Evolutionary conservation across 495 filamentous ascomycete genomes (phyloP).

Genomic region (Aspergillus wentii): DNA sequence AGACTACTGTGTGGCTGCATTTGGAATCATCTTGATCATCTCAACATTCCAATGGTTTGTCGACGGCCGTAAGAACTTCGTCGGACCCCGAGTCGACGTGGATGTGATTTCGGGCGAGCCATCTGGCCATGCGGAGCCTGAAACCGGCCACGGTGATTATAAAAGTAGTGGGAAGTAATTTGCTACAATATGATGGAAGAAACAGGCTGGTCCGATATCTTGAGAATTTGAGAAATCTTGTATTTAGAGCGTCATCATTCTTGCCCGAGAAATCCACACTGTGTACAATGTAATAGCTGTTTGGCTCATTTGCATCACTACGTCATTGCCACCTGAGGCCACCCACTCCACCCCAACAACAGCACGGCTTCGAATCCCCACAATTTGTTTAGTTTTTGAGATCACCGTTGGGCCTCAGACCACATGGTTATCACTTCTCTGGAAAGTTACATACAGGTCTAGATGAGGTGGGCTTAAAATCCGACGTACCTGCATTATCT

Average conservation of each 20-base stretch:
- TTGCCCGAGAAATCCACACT: no score
- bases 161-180: no score
- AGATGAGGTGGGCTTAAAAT: neutral
- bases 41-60: slow-evolving; percentile 63
- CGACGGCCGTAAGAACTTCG: slow-evolving; percentile 70
- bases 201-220: no score
- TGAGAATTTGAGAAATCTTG: no score
- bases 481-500: neutral
- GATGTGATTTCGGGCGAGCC: slow-evolving; percentile 34
- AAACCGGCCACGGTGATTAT: no score
- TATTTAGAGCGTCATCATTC: no score
- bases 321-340: neutral
- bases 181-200: no score
- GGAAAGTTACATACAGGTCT: neutral
- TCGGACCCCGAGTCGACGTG: slow-evolving; percentile 52
- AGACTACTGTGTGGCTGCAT: slow-evolving; percentile 69
- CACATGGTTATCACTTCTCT: no score
- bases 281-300: neutral
- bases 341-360: neutral
- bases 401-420: no score
- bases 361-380: slow-evolving; percentile 2
- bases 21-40: slow-evolving; percentile 63
- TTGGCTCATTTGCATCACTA: neutral
- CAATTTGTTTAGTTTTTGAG: no score
- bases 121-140: no score